These are phyloP conservation scores for Beauveria asiatica DNA, from an alignment of 2,329 filamentous ascomycete species.

Conservation along the genomic window DNA sequence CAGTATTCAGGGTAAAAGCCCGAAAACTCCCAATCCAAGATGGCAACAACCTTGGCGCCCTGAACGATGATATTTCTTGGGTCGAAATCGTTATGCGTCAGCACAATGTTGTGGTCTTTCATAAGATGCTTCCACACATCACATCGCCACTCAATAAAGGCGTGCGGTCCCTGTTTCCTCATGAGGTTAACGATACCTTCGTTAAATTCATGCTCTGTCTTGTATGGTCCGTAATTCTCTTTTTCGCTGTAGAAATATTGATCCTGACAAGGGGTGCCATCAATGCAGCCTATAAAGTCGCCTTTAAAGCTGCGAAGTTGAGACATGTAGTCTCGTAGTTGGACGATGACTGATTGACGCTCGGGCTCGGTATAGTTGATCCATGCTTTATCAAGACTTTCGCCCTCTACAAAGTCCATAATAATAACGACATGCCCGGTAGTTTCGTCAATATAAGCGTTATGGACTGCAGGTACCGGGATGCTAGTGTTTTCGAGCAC, in stretches of 20 bases:
- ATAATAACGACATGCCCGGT: conserved; percentile 13
- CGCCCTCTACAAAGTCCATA: conserved; percentile 16
- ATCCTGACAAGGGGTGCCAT: conserved; percentile 16
- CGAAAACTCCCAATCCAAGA: conserved; percentile 10
- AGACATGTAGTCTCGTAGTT: conserved; percentile 15
- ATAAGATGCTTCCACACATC: conserved; percentile 14
- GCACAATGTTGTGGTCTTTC: conserved; percentile 12
- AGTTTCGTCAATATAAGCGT: conserved; percentile 9
- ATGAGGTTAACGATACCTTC: conserved; percentile 14
- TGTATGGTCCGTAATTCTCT: conserved; percentile 14
- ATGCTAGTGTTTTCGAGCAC: conserved; percentile 12
- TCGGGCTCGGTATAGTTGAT: conserved; percentile 10
- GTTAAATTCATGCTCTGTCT: conserved; percentile 16
- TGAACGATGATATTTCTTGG: conserved; percentile 9
- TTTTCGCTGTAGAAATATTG: conserved; percentile 13
- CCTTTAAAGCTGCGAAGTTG: conserved; percentile 15
- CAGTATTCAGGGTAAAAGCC: conserved; percentile 11
- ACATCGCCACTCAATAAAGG: conserved; percentile 11
- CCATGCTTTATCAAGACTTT: conserved; percentile 14
- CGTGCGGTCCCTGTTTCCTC: conserved; percentile 8
- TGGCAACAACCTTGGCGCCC: conserved; percentile 15
- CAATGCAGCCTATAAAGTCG: conserved; percentile 15
- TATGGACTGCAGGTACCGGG: conserved; percentile 11
- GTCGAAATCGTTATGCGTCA: conserved; percentile 11
- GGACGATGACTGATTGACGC: conserved; percentile 13